Conservation (phyloP, 345 rosid species). For the Eucalyptus tenuipes region DNA sequence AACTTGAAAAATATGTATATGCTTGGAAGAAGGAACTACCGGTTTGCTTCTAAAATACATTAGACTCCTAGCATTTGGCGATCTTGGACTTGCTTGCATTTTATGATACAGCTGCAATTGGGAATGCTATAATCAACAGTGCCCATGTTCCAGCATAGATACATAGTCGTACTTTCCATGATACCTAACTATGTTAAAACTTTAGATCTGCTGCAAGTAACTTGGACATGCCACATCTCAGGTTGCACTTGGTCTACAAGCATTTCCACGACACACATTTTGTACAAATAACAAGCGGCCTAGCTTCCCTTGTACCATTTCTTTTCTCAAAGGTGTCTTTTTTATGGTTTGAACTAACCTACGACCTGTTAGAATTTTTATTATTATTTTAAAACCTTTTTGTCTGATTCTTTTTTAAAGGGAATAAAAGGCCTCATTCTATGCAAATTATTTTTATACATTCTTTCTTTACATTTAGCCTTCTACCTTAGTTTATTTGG, state of each 20-base stretch:
- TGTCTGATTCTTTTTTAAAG: not conserved
- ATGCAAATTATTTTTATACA: not conserved
- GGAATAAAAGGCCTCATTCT: not conserved
- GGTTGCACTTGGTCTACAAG: not conserved
- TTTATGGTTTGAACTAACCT: not conserved
- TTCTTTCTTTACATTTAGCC: not conserved
- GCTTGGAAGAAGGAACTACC: not conserved
- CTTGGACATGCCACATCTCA: not conserved
- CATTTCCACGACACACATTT: not conserved
- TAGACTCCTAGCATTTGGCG: not conserved
- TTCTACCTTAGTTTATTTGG: not conserved
- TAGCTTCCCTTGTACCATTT: not conserved
- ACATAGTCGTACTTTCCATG: not conserved
- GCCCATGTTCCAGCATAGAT: not conserved
- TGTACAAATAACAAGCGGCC: not conserved
- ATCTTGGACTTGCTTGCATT: not conserved
- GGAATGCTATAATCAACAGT: not conserved
- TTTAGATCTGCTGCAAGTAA: not conserved
- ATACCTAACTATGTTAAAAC: not conserved
- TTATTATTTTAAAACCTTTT: not conserved
- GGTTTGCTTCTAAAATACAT: not conserved
- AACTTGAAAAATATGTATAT: not conserved
- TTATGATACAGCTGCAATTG: not conserved
- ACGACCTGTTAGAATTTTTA: not conserved
- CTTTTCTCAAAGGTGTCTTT: not conserved